These are phyloP conservation scores for Sclerotinia subarctica DNA, from an alignment of 2,329 filamentous ascomycete species.

Conservation along the genomic window DNA sequence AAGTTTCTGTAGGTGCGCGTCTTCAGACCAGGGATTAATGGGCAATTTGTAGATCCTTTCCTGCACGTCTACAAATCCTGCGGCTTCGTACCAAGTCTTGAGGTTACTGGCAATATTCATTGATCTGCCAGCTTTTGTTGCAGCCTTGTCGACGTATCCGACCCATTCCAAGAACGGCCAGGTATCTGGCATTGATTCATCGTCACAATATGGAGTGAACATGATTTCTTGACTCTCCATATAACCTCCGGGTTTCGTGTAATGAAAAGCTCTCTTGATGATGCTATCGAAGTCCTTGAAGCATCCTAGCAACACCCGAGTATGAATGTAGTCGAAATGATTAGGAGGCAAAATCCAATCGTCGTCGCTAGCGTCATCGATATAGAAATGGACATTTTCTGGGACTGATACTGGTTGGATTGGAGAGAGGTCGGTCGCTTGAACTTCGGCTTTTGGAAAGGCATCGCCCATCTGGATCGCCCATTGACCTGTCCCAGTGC, in stretches of 20 bases:
- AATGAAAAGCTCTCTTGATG: slow-evolving; percentile 49
- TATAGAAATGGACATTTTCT: slow-evolving; percentile 69
- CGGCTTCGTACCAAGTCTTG: slow-evolving; percentile 40
- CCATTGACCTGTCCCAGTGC: slow-evolving; percentile 57
- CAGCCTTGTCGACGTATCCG: slow-evolving; percentile 27
- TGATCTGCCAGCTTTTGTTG: slow-evolving; percentile 28
- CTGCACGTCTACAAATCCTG: slow-evolving; percentile 54
- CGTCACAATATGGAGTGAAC: slow-evolving; percentile 43
- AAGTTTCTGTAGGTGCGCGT: slow-evolving; percentile 30
- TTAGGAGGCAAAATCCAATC: slow-evolving; percentile 46
- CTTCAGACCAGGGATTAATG: slow-evolving; percentile 52
- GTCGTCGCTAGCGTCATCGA: slow-evolving; percentile 43
- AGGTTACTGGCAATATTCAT: slow-evolving; percentile 31
- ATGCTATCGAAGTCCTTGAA: slow-evolving; percentile 46
- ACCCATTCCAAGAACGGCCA: slow-evolving; percentile 34
- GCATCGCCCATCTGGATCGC: slow-evolving; percentile 59
- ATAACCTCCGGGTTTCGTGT: slow-evolving; percentile 36
- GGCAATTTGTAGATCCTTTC: slow-evolving; percentile 54
- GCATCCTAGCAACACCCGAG: slow-evolving; percentile 40
- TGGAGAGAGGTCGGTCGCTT: slow-evolving; percentile 64
- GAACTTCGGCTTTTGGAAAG: slow-evolving; percentile 56
- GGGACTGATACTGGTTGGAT: slow-evolving; percentile 65
- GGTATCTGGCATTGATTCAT: slow-evolving; percentile 39
- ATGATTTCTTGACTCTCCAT: slow-evolving; percentile 45
- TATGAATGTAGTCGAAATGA: slow-evolving; percentile 59